Evolutionary conservation across 148 eudicot genomes (phyloP), one percentile per base, ranked within the genome.

Genomic region (Euryodendron excelsum): DNA sequence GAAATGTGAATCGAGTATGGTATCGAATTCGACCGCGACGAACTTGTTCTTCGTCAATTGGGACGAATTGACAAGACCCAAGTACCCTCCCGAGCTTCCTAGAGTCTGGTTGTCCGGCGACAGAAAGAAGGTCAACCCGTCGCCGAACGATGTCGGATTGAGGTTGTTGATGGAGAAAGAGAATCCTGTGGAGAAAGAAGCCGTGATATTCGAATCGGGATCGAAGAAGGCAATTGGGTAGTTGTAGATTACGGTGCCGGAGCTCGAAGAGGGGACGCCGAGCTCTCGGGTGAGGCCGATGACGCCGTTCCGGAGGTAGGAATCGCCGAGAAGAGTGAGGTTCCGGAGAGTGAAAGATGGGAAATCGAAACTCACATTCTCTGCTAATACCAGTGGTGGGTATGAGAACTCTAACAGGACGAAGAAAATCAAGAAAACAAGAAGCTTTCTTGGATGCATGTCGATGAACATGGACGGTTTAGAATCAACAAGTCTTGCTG

Each of bases 21-120:
- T 91, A 76, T 95, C 99, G 39, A 93, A 95, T 60, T 96, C 99
- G n/a, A 93, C 56, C 0, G 98, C 98, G 0, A 96, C 69, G 65
- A 96, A 93, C 59, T 84, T 86, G 81, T 89, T 93, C 85, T 91
- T 88, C 73, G 91, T 87, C 80, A 87, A 71, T 8, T 78, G 88
- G 28, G 91, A 75, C 3, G 94, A 88, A 69, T 96, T 93, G 1
- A 90, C 89, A 61, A 96, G 93, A 23, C 99, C 98, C 69, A 95
- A 61, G 72, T 81, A 93, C 70, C 97, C 94, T 28, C 98, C 99
- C 0, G 94, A 80, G 75, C 92, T 90, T 0, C 98, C 98, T 8
- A 96, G 72, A 23, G 89, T 88, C 65, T 62, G 76, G 74, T 91
- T 90, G 36, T 80, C 82, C 10, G 97, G 90, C 12, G 97, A 86